Conservation (phyloP, 192 early-diverging fungal species). For the Backusella liffmaniae region DNA sequence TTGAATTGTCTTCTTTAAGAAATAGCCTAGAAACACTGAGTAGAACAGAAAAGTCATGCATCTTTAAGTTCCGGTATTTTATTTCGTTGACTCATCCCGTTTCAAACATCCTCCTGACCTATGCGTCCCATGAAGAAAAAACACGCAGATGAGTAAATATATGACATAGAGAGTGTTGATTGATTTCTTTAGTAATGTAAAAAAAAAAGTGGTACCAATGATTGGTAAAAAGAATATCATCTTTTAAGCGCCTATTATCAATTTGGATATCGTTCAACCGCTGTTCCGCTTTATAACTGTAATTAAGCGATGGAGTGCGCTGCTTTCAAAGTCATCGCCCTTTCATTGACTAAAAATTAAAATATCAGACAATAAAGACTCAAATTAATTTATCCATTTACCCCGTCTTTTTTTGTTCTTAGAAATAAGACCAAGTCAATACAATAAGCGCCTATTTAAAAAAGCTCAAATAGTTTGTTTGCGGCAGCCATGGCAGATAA, state of each 20-base stretch:
- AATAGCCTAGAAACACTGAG: background rate
- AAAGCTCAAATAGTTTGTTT: background rate
- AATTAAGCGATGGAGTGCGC: slow-evolving; percentile 4
- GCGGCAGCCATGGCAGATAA: background rate
- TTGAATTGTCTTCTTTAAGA: background rate
- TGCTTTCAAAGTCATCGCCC: background rate
- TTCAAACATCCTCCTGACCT: background rate
- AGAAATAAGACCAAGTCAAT: background rate
- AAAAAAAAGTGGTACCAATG: slow-evolving; percentile 13
- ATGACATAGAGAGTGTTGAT: slow-evolving; percentile 7
- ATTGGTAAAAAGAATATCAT: background rate
- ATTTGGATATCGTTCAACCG: slow-evolving; percentile 2
- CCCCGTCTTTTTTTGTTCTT: slow-evolving; percentile 3
- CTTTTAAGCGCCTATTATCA: slow-evolving; percentile 11
- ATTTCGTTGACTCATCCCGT: slow-evolving; percentile 1
- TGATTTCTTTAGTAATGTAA: slow-evolving; percentile 19
- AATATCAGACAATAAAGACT: background rate
- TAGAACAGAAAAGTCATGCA: slow-evolving; percentile 1
- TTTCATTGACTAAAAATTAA: slow-evolving; percentile 25
- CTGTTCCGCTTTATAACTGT: slow-evolving; percentile 18
- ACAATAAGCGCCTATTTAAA: slow-evolving; percentile 11
- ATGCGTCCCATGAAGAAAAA: background rate
- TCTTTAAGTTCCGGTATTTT: background rate
- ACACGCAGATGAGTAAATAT: background rate
- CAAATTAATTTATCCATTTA: background rate